Evolutionary conservation across 2,329 filamentous ascomycete genomes (phyloP).

Genomic region (Davidsoniella australis): DNA sequence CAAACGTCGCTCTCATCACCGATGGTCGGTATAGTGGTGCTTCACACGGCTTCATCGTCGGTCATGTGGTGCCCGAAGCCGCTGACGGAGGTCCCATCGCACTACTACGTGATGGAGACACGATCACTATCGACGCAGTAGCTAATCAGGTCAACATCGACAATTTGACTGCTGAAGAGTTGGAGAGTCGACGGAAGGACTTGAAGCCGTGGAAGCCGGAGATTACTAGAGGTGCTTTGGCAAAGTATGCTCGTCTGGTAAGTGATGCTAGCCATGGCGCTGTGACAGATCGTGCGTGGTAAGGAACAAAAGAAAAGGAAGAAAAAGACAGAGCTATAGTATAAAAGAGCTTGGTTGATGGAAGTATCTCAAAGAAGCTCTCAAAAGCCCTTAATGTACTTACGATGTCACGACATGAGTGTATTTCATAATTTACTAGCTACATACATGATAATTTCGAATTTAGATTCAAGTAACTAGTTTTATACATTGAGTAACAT

Average conservation of each 20-base stretch:
- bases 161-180: conserved; percentile 51
- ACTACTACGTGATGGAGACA: conserved; percentile 62
- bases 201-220: conserved; percentile 58
- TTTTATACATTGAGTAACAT: too few species aligned
- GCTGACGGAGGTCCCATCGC: conserved; percentile 79
- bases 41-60: conserved; percentile 82
- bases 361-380: too few species aligned
- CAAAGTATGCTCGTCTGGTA: conserved; percentile 78
- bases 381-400: neutral
- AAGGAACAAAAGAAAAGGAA: neutral
- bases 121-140: conserved; percentile 72
- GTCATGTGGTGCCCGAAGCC: conserved; percentile 82
- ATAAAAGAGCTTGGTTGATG: neutral
- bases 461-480: too few species aligned
- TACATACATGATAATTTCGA: neutral
- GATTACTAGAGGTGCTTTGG: conserved; percentile 68
- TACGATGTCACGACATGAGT: neutral
- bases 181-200: conserved; percentile 40
- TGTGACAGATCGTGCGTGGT: conserved; percentile 49
- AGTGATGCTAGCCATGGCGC: conserved; percentile 85
- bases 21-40: conserved; percentile 83
- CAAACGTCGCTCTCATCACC: conserved; percentile 77
- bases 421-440: neutral
- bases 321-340: neutral
- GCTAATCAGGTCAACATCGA: conserved; percentile 53